A percentile compares a stretch with the other conserved stretches of the same genome.
These are phyloP conservation scores for Neurospora sp. DNA, from an alignment of 495 filamentous ascomycete genomes.

Conservation along the genomic window DNA sequence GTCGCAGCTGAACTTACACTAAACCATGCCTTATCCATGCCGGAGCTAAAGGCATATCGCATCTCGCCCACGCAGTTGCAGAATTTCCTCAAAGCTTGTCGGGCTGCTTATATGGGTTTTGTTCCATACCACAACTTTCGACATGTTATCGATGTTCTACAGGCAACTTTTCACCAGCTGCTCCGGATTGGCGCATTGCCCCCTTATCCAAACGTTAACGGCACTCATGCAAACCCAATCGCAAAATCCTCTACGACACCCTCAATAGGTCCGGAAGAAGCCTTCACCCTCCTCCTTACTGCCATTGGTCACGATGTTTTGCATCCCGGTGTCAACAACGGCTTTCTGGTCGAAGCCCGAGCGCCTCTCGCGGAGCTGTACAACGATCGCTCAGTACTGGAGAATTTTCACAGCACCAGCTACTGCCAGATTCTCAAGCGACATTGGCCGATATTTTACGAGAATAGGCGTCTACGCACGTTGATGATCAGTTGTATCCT, in stretches of 20 bases:
- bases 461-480: slow-evolving; percentile 64
- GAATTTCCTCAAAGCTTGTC: slow-evolving; percentile 71
- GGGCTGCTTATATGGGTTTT: slow-evolving; percentile 83
- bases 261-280: slow-evolving; percentile 73
- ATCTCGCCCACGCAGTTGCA: slow-evolving; percentile 56
- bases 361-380: slow-evolving; percentile 95
- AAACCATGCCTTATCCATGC: slow-evolving; percentile 75
- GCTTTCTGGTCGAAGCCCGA: slow-evolving; percentile 85
- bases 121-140: slow-evolving; percentile 99
- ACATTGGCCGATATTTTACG: slow-evolving; percentile 78
- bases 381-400: slow-evolving; percentile 92
- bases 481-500: slow-evolving; percentile 93
- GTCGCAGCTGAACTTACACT: slow-evolving; percentile 74
- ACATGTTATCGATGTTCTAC: slow-evolving; percentile 90
- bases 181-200: slow-evolving; percentile 70
- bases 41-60: slow-evolving; percentile 69
- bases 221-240: slow-evolving; percentile 7
- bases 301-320: slow-evolving; percentile 97
- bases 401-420: slow-evolving; percentile 95
- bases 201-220: slow-evolving; percentile 39
- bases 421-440: slow-evolving; percentile 92
- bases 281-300: slow-evolving; percentile 78
- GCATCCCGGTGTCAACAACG: slow-evolving; percentile 96
- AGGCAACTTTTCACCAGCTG: slow-evolving; percentile 89
- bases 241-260: slow-evolving; percentile 55